Evolutionary conservation across 2,329 filamentous ascomycete species (phyloP).

Genomic region (Cladosporium sp.): DNA sequence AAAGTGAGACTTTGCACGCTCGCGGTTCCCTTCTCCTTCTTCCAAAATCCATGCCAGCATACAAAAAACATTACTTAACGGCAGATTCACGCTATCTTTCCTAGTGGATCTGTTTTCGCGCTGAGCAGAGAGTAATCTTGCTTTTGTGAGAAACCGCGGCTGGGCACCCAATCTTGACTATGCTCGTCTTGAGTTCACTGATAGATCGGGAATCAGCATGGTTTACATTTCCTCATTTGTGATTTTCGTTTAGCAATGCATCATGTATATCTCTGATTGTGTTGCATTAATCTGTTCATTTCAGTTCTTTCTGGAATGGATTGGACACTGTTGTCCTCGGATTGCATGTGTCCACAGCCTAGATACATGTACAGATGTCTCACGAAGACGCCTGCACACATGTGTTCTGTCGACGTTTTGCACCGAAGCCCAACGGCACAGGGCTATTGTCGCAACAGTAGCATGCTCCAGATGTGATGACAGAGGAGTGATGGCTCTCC

Average conservation of each 20-base stretch:
- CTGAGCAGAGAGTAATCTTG: constrained; percentile 62
- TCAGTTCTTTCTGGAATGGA: background rate
- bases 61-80: constrained; percentile 54
- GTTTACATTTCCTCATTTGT: background rate
- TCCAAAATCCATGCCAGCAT: constrained; percentile 54
- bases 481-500: background rate
- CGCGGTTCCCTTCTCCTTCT: constrained; percentile 42
- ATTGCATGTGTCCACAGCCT: background rate
- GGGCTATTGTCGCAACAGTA: background rate
- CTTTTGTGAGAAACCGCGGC: constrained; percentile 56
- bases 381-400: background rate
- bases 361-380: background rate
- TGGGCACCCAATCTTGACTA: constrained; percentile 71
- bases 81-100: constrained; percentile 14
- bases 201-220: constrained; percentile 69
- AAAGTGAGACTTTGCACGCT: constrained; percentile 20
- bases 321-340: background rate
- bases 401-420: background rate
- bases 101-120: constrained; percentile 59
- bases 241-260: background rate
- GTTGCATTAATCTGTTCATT: background rate
- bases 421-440: background rate
- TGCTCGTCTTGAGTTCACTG: constrained; percentile 65
- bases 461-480: background rate
- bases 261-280: background rate